Evolutionary conservation across 1,139 yeast species (phyloP), one percentile per base, ranked within the genome.

Genomic region (Suhomyces panamericanus): DNA sequence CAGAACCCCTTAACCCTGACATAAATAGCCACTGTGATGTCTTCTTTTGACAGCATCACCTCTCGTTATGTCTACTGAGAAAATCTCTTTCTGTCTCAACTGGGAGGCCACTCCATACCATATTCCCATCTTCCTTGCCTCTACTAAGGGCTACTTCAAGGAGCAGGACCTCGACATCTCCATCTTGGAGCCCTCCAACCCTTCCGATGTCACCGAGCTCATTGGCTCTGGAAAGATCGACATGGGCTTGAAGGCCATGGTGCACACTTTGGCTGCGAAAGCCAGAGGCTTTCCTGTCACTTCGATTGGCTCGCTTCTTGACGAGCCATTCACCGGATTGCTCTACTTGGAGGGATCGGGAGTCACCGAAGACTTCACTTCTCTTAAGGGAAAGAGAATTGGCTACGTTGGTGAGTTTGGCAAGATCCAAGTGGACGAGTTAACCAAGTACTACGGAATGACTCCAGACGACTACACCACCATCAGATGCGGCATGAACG

Each of bases 341-440:
- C 66, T 78, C 49, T 78, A 77, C 59, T 66, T 78, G 57, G 72
- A 75, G 55, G 77, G 76, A 7, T 66, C 73, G 32, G 83, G 83
- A 14, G 73, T 78, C 54, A 75, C 80, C 33, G 57, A 70, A 11
- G 81, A 78, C 57, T 78, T 78, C 64, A 63, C 60, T 36, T 74
- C 80, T 12, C 67, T 78, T 54, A 77, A 73, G 53, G 83, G 83
- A 16, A 78, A 77, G 59, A 64, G 66, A 40, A 76, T 78, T 52
- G 83, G 83, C 14, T 78, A 78, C 56, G 83, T 78, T 36, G 83
- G 83, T 29, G 83, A 78, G 55, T 78, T 78, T 56, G 83, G 83
- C 39, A 78, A 78, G 62, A 78, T 78, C 52, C 83, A 78, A 59
- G 63, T 78, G 44, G 83, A 78, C 53, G 83, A 78, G 56, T 66